Evolutionary conservation across 441 rosid genomes (phyloP).

Genomic region (Theobroma grandiflorum): DNA sequence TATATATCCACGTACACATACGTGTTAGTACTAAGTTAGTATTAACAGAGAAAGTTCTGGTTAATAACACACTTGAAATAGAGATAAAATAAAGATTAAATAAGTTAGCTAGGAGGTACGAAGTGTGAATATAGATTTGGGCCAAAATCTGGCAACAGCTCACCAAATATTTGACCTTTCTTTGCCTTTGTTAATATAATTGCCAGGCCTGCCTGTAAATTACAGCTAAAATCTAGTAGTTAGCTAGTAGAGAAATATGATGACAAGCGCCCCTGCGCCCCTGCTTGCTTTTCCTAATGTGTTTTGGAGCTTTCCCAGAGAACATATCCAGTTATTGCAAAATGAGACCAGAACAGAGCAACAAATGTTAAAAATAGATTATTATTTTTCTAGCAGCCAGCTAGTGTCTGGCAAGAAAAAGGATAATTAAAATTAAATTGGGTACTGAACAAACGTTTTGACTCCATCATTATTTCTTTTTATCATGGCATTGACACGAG

Average conservation of each 20-base stretch:
- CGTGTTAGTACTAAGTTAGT: too few relatives aligned
- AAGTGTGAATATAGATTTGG: background rate
- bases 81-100: too few relatives aligned
- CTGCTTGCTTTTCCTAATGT: background rate
- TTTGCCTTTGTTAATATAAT: background rate
- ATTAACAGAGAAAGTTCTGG: too few relatives aligned
- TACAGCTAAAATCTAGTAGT: background rate
- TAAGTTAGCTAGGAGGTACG: too few relatives aligned
- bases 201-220: background rate
- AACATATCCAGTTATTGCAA: background rate
- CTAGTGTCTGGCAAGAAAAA: background rate
- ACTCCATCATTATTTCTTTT: background rate
- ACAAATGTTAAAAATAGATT: background rate
- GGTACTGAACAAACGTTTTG: background rate
- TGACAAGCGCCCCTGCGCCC: background rate
- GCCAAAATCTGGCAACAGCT: background rate
- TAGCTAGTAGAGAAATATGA: background rate
- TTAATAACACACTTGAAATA: too few relatives aligned
- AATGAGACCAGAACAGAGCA: background rate
- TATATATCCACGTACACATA: too few relatives aligned
- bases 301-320: background rate
- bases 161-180: background rate
- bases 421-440: background rate
- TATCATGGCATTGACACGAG: background rate
- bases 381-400: background rate